Conservation (phyloP, 1,139 yeast genomes). For the Candida sanyaensis region DNA sequence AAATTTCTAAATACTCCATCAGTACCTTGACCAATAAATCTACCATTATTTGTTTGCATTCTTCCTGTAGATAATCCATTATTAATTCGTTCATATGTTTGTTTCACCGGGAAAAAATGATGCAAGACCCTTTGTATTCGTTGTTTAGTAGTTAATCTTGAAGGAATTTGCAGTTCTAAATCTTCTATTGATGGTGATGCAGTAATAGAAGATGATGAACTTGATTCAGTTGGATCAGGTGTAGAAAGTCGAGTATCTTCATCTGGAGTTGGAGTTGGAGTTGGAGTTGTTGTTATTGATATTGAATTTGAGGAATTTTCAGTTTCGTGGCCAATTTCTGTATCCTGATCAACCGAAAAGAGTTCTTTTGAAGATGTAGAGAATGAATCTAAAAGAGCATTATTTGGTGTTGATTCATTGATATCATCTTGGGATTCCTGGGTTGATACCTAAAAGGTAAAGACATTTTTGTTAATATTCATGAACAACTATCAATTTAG, state of each 20-base stretch:
- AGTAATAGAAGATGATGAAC: conserved; percentile 2
- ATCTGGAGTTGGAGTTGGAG: background rate
- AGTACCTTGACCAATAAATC: conserved; percentile 56
- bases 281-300: background rate
- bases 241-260: conserved; percentile 5
- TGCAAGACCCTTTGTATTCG: conserved; percentile 35
- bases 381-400: conserved; percentile 2
- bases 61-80: conserved; percentile 48
- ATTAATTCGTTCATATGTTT: conserved; percentile 46
- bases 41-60: conserved; percentile 45
- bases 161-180: conserved; percentile 15
- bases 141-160: conserved; percentile 26
- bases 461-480: background rate
- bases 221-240: background rate
- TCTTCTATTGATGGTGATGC: conserved; percentile 5
- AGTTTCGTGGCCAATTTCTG: background rate
- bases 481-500: no score
- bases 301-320: background rate
- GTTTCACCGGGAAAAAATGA: conserved; percentile 40
- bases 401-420: background rate
- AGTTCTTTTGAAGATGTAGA: conserved; percentile 2
- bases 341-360: background rate
- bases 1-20: conserved; percentile 95
- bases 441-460: background rate
- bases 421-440: background rate